Evolutionary conservation across 192 early-diverging fungal genomes (phyloP).

Genomic region (Neocallimastix lanati): DNA sequence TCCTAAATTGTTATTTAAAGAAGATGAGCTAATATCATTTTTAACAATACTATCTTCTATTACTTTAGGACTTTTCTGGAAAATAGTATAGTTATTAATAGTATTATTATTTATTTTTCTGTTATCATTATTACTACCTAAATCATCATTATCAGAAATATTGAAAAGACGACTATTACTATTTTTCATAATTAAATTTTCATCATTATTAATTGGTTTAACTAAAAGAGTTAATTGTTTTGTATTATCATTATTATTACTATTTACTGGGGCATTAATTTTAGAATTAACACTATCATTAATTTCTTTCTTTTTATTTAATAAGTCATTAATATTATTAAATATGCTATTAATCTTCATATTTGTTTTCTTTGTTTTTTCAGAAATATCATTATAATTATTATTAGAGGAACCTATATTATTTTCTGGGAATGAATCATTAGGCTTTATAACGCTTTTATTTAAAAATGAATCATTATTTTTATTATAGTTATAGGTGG

Average conservation of each 20-base stretch:
- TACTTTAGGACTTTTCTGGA: background rate
- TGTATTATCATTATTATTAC: background rate
- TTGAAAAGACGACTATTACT: background rate
- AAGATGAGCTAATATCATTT: background rate
- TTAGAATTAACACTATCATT: background rate
- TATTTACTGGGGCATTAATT: background rate
- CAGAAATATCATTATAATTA: background rate
- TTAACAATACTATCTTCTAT: background rate
- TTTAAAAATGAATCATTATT: background rate
- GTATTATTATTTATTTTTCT: background rate
- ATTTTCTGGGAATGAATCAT: background rate
- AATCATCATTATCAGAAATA: background rate
- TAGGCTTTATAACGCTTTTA: background rate
- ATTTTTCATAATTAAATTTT: background rate
- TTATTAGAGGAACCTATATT: background rate
- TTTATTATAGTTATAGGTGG: background rate
- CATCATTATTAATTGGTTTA: background rate
- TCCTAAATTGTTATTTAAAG: background rate
- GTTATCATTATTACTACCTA: background rate
- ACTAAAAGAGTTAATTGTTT: background rate
- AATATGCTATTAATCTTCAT: background rate
- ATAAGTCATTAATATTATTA: background rate
- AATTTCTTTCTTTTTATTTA: background rate
- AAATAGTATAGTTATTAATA: background rate
- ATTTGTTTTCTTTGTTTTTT: background rate